These are phyloP conservation scores for Panellus pusillus DNA, from an alignment of 768 basidiomycete species.

Conservation along the genomic window DNA sequence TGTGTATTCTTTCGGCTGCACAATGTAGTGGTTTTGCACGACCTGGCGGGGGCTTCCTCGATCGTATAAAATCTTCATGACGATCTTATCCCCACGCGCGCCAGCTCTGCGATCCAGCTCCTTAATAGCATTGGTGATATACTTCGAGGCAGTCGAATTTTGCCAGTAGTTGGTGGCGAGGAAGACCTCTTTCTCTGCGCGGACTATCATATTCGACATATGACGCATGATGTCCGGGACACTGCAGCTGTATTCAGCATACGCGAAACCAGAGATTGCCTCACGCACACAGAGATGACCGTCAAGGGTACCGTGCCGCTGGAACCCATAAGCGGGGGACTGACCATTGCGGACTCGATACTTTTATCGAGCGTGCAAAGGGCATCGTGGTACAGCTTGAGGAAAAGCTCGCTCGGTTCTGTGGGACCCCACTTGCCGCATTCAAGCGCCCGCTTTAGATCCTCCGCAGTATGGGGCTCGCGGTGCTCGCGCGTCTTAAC, in stretches of 20 bases:
- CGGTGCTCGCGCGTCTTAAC: conserved; percentile 22
- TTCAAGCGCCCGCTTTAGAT: conserved; percentile 45
- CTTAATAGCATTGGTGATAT: conserved; percentile 50
- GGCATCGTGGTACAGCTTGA: conserved; percentile 68
- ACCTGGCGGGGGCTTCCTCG: conserved; percentile 59
- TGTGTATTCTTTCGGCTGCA: conserved; percentile 45
- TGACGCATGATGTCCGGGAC: conserved; percentile 77
- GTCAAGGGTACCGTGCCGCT: conserved; percentile 63
- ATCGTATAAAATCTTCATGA: conserved; percentile 72
- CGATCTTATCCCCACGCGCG: conserved; percentile 44
- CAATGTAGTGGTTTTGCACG: conserved; percentile 43
- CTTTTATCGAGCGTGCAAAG: conserved; percentile 56
- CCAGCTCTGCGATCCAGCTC: conserved; percentile 51
- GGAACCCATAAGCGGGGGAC: conserved; percentile 62
- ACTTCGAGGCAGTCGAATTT: conserved; percentile 49
- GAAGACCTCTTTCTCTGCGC: conserved; percentile 63
- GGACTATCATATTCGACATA: conserved; percentile 60
- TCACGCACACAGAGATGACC: conserved; percentile 54
- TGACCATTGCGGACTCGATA: conserved; percentile 55
- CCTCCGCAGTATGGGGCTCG: conserved; percentile 36
- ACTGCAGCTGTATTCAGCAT: conserved; percentile 25
- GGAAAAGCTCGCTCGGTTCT: conserved; percentile 57
- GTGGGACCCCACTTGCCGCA: conserved; percentile 53
- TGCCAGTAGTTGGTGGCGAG: conserved; percentile 69
- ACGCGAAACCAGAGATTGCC: background rate